These are phyloP conservation scores for Haplosporangium sp. DNA, from an alignment of 371 early-diverging fungal genomes.

Conservation along the genomic window DNA sequence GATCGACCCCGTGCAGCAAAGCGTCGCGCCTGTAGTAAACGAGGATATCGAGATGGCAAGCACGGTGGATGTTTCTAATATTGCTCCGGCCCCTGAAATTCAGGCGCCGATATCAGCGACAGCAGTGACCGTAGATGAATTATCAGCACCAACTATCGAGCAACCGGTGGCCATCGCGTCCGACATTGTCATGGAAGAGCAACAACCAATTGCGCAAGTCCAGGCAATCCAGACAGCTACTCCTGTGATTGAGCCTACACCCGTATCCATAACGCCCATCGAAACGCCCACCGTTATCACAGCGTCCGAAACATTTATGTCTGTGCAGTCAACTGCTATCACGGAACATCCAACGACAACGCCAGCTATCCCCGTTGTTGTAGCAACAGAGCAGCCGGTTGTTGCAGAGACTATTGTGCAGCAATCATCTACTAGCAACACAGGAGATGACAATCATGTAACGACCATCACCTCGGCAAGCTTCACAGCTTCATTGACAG, in stretches of 20 bases:
- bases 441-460: constrained; percentile 4
- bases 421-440: constrained; percentile 20
- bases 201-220: background rate
- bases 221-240: background rate
- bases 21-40: background rate
- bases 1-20: constrained; percentile 2
- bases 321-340: no score
- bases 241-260: background rate
- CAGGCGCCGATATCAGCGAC: background rate
- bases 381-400: background rate
- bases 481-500: constrained; percentile 6
- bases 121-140: background rate
- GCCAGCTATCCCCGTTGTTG: background rate
- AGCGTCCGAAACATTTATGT: no score
- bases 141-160: background rate
- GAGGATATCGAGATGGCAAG: constrained; percentile 25
- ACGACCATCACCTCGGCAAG: constrained; percentile 11
- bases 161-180: background rate
- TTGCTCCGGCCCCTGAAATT: background rate
- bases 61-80: background rate
- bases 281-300: background rate
- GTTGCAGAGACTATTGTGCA: constrained; percentile 15
- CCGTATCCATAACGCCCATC: background rate
- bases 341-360: background rate
- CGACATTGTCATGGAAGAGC: constrained; percentile 25